Evolutionary conservation across 805 yeast species (phyloP).

Genomic region (Ascoidea asiatica): DNA sequence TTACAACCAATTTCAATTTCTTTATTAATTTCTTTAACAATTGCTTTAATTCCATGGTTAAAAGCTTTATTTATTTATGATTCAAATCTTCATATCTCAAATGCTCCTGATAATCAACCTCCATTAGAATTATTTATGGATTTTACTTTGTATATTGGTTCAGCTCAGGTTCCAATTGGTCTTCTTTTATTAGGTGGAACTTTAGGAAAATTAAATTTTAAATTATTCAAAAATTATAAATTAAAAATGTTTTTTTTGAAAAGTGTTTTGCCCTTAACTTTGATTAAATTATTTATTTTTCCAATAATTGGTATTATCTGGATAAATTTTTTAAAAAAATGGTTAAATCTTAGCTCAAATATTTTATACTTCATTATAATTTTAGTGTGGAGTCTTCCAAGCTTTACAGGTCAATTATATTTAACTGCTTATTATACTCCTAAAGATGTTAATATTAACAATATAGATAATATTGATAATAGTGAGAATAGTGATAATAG

Average conservation of each 20-base stretch:
- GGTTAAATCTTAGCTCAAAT: slow-evolving; percentile 49
- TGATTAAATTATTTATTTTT: slow-evolving; percentile 48
- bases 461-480: neutral
- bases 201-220: slow-evolving; percentile 56
- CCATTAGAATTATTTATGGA: slow-evolving; percentile 83
- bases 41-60: slow-evolving; percentile 83
- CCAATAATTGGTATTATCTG: slow-evolving; percentile 72
- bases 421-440: slow-evolving; percentile 81
- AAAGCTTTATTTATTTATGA: slow-evolving; percentile 54
- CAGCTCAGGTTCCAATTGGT: slow-evolving; percentile 87
- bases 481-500: too few relatives aligned
- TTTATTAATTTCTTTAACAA: slow-evolving; percentile 45
- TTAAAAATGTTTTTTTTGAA: slow-evolving; percentile 59
- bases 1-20: slow-evolving; percentile 64
- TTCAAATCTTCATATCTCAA: slow-evolving; percentile 29
- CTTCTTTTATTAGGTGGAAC: slow-evolving; percentile 79
- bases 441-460: slow-evolving; percentile 19
- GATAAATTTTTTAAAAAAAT: slow-evolving; percentile 45
- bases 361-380: slow-evolving; percentile 66
- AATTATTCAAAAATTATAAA: slow-evolving; percentile 25
- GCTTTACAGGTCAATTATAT: slow-evolving; percentile 81
- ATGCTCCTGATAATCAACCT: slow-evolving; percentile 81
- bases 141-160: slow-evolving; percentile 63
- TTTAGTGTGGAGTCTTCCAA: slow-evolving; percentile 70
- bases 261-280: slow-evolving; percentile 39